Conservation (phyloP, 2,329 filamentous ascomycete genomes). For the Aschersonia sp. region DNA sequence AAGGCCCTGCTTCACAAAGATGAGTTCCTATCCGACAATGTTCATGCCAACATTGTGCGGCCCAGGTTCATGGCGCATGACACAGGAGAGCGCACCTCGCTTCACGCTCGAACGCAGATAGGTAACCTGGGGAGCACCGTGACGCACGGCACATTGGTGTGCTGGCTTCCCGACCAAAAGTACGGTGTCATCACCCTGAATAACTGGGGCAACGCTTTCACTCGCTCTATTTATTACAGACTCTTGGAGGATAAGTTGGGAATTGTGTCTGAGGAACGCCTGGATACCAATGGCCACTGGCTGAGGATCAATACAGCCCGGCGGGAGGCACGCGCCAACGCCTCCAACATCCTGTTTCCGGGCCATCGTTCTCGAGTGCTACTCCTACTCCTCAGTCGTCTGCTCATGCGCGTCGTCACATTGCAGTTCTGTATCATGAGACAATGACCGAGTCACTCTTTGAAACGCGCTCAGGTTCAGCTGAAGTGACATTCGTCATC, state of each 20-base stretch:
- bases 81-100: not conserved
- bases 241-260: conserved; percentile 16
- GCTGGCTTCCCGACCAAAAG: conserved; percentile 3
- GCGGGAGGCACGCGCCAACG: not conserved
- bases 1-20: conserved; percentile 24
- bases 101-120: conserved; percentile 1
- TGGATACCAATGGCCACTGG: conserved; percentile 2
- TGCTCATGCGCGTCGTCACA: not conserved
- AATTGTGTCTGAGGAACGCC: conserved; percentile 9
- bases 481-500: too few species aligned
- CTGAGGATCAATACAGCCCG: not conserved
- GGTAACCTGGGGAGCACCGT: not conserved
- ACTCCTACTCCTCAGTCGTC: not conserved
- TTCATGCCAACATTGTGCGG: conserved; percentile 13
- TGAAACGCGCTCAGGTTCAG: too few species aligned
- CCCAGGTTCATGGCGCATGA: conserved; percentile 10
- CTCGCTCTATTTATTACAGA: conserved; percentile 11
- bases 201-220: conserved; percentile 23
- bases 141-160: conserved; percentile 1
- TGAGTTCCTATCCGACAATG: conserved; percentile 9
- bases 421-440: not conserved
- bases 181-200: conserved; percentile 8
- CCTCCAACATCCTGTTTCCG: not conserved
- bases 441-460: too few species aligned
- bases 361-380: not conserved